Evolutionary conservation across 768 basidiomycete species (phyloP), one percentile per base, ranked within the genome.

Genomic region (Tulasnella calospora): DNA sequence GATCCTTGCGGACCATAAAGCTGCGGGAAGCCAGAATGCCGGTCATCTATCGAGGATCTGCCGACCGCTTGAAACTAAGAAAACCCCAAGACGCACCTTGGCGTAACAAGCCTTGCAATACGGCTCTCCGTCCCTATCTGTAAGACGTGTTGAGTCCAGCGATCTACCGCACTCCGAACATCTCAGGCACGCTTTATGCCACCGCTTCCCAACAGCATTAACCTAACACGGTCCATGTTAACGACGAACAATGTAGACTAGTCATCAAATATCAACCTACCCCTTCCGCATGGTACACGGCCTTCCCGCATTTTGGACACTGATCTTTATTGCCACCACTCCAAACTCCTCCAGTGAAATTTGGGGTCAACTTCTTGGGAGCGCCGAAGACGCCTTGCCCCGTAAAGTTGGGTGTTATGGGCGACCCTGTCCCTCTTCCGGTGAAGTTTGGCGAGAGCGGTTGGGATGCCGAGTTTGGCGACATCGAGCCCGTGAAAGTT

Each of bases 261-360:
- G 15, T 23, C n/a, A n/a, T 12, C 40, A 40, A 41, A 3, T 30
- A 21, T 71, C 44, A n/a, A 74, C 81, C 27, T 70, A 90, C 92
- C 88, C 93, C 92, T 83, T 95, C 93, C 19, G 94, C 93, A 82
- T 95, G 94, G 85, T 92, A 95, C 13, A 95, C 94, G 74, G 88
- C 91, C 87, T 92, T 90, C 47, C 86, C 86, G 80, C 94, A 95
- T 77, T 87, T 87, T 12, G 91, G 89, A 81, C 94, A 95, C 27
- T 82, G 82, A 27, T 93, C 92, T 10, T 89, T 89, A 30, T 88
- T 87, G 33, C 83, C 84, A 46, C 89, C 90, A 87, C 70, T 70
- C 73, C 76, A 80, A 33, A 57, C 73, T 0, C 79, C 79, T 41
- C 86, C 85, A 6, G 86, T 86, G 78, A 84, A 81, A 40, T 86